Evolutionary conservation across 139 green algal genomes (phyloP), one percentile per base, ranked within the genome.

Genomic region (Astrephomene gubernaculifera): DNA sequence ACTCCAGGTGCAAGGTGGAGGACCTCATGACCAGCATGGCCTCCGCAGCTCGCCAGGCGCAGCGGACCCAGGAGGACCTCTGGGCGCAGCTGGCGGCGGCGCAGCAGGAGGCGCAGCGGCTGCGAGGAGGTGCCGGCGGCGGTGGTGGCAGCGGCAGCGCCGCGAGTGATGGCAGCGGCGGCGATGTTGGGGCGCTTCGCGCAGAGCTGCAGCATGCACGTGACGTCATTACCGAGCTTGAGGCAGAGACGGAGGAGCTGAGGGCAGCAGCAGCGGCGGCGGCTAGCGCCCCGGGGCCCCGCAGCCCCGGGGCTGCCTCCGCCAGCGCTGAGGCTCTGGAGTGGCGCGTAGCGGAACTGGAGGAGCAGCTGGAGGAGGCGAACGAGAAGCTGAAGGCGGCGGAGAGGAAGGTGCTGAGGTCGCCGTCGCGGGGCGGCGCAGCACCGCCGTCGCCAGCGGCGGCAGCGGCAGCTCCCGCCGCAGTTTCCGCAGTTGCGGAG

Each of bases 1-100:
- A n/a, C n/a, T n/a, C n/a, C 53, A 82, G 74, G 39, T 83, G 76
- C 60, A 68, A 83, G 43, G 76, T 83, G 60, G 76, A 83, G 76
- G 76, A 83, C 76, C 61, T 73, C 14, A 83, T 83, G 76, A 24
- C 57, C 8, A 63, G 44, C 35, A 72, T 73, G 60, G 60, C 76
- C 61, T 35, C 60, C 61, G 33, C 60, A 4, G 76, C 60, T 6
- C 76, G 76, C 60, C 76, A 83, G 29, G 39, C 60, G 0, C 60
- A 72, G 60, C 2, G 8, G 25, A 82, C 36, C 33, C 74, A 82
- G 54, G 57, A 71, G 4, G 27, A 44, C 14, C 67, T 86, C 67
- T 36, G 44, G n/a, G 36, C 35, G 31, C 67, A 79, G 67, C 80
- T 86, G 52, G 67, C 49, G 35, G 45, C 64, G 9, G 65, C 65